Conservation (phyloP, 352 stramenopile species). For the Globisporangium emineosum region DNA sequence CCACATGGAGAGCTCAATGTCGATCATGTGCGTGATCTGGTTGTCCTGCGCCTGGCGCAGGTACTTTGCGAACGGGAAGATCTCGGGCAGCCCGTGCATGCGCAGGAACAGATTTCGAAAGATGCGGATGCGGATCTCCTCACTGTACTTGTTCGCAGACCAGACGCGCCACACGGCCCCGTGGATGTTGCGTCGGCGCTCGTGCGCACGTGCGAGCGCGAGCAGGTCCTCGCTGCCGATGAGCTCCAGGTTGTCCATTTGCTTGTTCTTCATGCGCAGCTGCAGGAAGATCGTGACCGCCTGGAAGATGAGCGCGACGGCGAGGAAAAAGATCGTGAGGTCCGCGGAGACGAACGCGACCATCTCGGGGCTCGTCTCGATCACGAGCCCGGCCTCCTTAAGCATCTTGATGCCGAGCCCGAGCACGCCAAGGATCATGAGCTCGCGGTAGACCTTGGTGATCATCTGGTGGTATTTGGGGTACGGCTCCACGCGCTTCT, state of each 20-base stretch:
- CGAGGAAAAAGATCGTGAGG: conserved; percentile 54
- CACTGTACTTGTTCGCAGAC: conserved; percentile 8
- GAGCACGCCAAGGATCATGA: conserved; percentile 60
- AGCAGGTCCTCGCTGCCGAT: conserved; percentile 45
- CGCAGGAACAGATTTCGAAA: conserved; percentile 44
- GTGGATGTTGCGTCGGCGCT: not conserved
- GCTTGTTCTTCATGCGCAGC: conserved; percentile 36
- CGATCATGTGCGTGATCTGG: conserved; percentile 78
- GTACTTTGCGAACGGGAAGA: conserved; percentile 77
- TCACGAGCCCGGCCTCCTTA: conserved; percentile 31
- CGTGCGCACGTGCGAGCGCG: not conserved
- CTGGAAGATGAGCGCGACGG: conserved; percentile 49
- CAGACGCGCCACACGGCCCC: not conserved
- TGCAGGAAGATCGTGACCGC: conserved; percentile 45
- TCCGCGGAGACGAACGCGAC: conserved; percentile 57
- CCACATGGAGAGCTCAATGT: conserved; percentile 68
- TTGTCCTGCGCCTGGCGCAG: conserved; percentile 67
- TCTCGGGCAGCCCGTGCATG: conserved; percentile 36
- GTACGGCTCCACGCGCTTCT: conserved; percentile 40
- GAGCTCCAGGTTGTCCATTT: conserved; percentile 38
- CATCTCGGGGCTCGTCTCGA: conserved; percentile 33
- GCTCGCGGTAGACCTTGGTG: conserved; percentile 54
- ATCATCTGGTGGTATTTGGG: conserved; percentile 73
- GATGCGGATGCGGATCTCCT: conserved; percentile 22
- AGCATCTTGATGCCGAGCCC: conserved; percentile 53